These are phyloP conservation scores for Parathielavia appendiculata DNA, from an alignment of 495 filamentous ascomycete genomes.

Conservation along the genomic window DNA sequence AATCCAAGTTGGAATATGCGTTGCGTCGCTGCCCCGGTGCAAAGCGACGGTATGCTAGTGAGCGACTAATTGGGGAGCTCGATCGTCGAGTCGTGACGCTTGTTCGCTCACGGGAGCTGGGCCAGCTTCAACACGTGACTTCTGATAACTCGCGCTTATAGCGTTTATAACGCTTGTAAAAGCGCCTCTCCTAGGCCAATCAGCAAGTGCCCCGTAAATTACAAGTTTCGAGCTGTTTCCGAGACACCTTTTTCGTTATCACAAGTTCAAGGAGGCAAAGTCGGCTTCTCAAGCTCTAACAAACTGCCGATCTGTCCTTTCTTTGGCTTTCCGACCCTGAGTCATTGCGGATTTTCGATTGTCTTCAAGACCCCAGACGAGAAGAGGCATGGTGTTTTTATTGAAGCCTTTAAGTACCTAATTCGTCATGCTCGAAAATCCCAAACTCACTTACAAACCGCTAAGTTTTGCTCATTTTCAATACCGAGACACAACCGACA, in stretches of 20 bases:
- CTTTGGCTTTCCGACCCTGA: slow-evolving; percentile 23
- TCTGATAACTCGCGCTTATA: neutral
- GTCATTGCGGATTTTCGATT: slow-evolving; percentile 12
- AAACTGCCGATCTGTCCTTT: slow-evolving; percentile 31
- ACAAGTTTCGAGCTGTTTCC: slow-evolving; percentile 5
- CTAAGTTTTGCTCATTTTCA: neutral
- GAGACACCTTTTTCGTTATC: neutral
- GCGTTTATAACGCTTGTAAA: neutral
- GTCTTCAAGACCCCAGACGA: neutral
- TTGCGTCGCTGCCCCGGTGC: neutral
- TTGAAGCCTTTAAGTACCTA: slow-evolving; percentile 10
- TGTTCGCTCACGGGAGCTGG: neutral
- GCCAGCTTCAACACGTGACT: slow-evolving; percentile 20
- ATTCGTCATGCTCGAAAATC: neutral
- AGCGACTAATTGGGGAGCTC: slow-evolving; percentile 19
- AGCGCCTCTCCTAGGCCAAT: slow-evolving; percentile 19
- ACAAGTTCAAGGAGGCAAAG: slow-evolving; percentile 17
- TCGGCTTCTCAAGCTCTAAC: neutral
- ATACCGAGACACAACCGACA: neutral
- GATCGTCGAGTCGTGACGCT: slow-evolving; percentile 2
- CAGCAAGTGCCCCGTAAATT: slow-evolving; percentile 30
- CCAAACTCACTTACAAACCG: slow-evolving; percentile 5
- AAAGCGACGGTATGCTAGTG: slow-evolving; percentile 13
- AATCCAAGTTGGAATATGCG: neutral
- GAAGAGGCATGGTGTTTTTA: slow-evolving; percentile 9